Base-by-base conservation (phyloP, 2,329 filamentous ascomycete species). In the Aspergillus pseudoviridinutans region DNA sequence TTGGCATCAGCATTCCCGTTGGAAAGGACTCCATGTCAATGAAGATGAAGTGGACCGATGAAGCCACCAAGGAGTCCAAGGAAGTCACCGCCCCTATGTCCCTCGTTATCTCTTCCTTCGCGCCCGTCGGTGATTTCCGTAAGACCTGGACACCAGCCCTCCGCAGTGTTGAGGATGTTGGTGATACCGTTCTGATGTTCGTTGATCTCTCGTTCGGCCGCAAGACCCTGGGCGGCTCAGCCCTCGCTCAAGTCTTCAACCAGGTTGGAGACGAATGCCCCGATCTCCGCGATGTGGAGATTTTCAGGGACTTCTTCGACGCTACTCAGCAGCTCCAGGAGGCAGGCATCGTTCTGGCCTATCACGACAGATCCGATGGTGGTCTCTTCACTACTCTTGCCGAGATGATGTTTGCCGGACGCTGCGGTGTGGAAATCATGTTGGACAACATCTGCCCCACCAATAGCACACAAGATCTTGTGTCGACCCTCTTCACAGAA, bases 21-120 rank as follows among this genome's bases (percentile, higher is more conserved):
- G 94, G 94, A 55, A 97, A 99, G 77, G 94, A 99, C 74, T 97
- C 93, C 0, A 96, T 95, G 76, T 97, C 92, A 2, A 97, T 99
- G 94, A 97, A 97, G 81, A 93, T 95, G 68, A 91, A 91, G 56
- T 97, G 94, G 94, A 89, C 86, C 69, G 89, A 93, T 64, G 79
- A 80, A 60, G 79, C 83, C 56, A 84, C 80, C 29, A 84, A 85
- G 20, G 82, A 89, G 60, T 77, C 82, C 14, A 94, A 90, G 78
- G 92, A 92, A 64, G 93, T 97, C 51, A 97, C 91, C 41, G 91
- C 94, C 4, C 94, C 94, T 1, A 85, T 97, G 66, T 96, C 93
- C 0, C 83, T 96, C 5, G 87, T 97, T 55, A 92, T 97, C 65
- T 92, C 94, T 4, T 91, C 94, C 1, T 97, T 97, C 69, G 88